Evolutionary conservation across 2,329 filamentous ascomycete genomes (phyloP).

Genomic region (Cladosporium sp.): DNA sequence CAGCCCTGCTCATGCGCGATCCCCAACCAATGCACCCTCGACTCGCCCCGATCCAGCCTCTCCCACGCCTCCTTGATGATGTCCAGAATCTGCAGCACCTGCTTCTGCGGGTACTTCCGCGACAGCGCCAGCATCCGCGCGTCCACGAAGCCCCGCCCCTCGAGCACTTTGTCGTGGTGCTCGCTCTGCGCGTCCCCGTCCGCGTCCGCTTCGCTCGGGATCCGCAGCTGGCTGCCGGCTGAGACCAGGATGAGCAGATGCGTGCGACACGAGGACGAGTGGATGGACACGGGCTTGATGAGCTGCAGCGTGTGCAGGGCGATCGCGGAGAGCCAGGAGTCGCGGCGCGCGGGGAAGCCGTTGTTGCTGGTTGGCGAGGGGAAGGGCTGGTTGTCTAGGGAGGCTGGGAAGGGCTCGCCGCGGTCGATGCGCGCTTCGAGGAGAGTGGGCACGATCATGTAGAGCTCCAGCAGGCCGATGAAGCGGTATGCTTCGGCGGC

Average conservation of each 20-base stretch:
- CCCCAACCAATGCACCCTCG: conserved; percentile 49
- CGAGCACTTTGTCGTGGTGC: conserved; percentile 19
- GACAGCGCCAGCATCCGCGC: conserved; percentile 41
- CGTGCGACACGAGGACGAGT: conserved; percentile 49
- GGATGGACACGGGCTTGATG: conserved; percentile 45
- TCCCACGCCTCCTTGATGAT: conserved; percentile 50
- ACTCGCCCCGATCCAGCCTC: conserved; percentile 43
- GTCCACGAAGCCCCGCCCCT: conserved; percentile 44
- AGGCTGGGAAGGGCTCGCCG: conserved; percentile 15
- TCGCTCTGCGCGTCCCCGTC: conserved; percentile 41
- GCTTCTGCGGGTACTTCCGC: conserved; percentile 46
- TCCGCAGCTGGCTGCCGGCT: conserved; percentile 45
- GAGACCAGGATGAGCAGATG: conserved; percentile 49
- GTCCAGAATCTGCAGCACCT: conserved; percentile 44
- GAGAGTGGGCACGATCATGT: conserved; percentile 45
- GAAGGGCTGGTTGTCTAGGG: conserved; percentile 17
- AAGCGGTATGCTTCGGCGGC: conserved; percentile 50
- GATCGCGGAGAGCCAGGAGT: conserved; percentile 45
- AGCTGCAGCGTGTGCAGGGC: conserved; percentile 46
- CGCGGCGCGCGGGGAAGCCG: conserved; percentile 19
- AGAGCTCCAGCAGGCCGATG: conserved; percentile 49
- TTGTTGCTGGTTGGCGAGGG: conserved; percentile 14
- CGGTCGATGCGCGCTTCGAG: conserved; percentile 15
- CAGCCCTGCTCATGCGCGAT: conserved; percentile 52
- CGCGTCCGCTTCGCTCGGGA: conserved; percentile 31